Conservation (phyloP, 352 stramenopile genomes). For the Phytophthora quininea region DNA sequence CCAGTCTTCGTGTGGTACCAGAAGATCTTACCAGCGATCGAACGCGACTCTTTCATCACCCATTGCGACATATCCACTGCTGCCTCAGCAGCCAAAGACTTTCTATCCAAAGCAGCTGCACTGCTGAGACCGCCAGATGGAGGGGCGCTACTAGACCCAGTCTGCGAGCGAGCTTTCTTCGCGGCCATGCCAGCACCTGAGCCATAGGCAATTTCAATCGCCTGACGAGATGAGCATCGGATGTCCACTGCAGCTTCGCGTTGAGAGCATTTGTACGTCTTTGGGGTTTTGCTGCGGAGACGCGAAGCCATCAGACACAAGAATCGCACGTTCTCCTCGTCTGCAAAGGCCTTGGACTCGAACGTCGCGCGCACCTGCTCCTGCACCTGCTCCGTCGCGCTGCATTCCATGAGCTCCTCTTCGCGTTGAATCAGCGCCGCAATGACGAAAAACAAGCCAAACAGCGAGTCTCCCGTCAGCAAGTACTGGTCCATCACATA, state of each 20-base stretch:
- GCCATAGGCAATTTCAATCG: conserved; percentile 67
- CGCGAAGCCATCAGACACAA: conserved; percentile 66
- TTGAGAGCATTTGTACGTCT: conserved; percentile 68
- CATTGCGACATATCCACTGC: conserved; percentile 83
- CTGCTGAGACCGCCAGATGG: conserved; percentile 23
- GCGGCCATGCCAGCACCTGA: conserved; percentile 26
- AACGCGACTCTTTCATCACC: conserved; percentile 78
- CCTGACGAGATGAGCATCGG: conserved; percentile 55
- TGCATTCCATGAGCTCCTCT: conserved; percentile 43
- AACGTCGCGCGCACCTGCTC: conserved; percentile 47
- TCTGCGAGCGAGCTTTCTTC: conserved; percentile 29
- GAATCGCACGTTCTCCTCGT: conserved; percentile 56
- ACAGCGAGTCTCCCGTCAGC: conserved; percentile 68
- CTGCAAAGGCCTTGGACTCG: conserved; percentile 32
- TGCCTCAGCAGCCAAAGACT: conserved; percentile 35
- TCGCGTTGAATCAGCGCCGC: conserved; percentile 55
- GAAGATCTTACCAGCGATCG: conserved; percentile 76
- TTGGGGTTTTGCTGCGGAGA: conserved; percentile 64
- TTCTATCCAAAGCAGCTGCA: conserved; percentile 27
- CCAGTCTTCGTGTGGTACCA: conserved; percentile 81
- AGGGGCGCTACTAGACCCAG: conserved; percentile 21
- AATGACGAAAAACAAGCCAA: conserved; percentile 76
- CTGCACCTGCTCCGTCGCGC: conserved; percentile 46
- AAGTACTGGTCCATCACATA: conserved; percentile 85
- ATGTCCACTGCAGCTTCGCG: conserved; percentile 40